Conservation (phyloP, 495 filamentous ascomycete genomes). For the Talaromyces proteolyticus region DNA sequence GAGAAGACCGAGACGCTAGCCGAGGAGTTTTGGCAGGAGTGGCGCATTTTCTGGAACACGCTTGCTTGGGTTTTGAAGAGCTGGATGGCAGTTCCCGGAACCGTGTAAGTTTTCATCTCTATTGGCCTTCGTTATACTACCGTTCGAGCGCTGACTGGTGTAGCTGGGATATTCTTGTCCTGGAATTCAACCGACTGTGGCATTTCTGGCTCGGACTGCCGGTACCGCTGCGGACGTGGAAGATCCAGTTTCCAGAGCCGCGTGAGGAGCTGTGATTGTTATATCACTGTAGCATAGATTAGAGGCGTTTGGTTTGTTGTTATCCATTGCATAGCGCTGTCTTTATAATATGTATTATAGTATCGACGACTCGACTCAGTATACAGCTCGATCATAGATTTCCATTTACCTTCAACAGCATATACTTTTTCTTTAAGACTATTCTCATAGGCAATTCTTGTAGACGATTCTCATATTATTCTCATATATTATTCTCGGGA, state of each 20-base stretch:
- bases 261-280: constrained; percentile 52
- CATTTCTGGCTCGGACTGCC: constrained; percentile 76
- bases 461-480: no score
- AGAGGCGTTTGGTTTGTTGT: constrained; percentile 9
- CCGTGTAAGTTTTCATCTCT: constrained; percentile 53
- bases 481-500: no score
- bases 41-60: constrained; percentile 52
- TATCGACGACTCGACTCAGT: neutral
- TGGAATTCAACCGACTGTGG: constrained; percentile 61
- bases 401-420: no score
- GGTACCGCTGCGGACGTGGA: constrained; percentile 63
- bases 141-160: neutral
- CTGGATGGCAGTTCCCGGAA: constrained; percentile 64
- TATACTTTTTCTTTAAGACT: no score
- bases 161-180: constrained; percentile 54
- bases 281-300: constrained; percentile 6
- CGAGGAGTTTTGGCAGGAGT: constrained; percentile 61
- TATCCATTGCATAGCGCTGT: constrained; percentile 8
- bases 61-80: constrained; percentile 58
- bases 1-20: constrained; percentile 32
- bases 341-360: neutral
- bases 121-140: neutral
- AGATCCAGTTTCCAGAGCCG: constrained; percentile 39
- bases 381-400: no score
- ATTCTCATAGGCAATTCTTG: no score